phyloP scores from a whole-genome alignment of 257 asterid species.

The Knoxia roxburghii region DNA sequence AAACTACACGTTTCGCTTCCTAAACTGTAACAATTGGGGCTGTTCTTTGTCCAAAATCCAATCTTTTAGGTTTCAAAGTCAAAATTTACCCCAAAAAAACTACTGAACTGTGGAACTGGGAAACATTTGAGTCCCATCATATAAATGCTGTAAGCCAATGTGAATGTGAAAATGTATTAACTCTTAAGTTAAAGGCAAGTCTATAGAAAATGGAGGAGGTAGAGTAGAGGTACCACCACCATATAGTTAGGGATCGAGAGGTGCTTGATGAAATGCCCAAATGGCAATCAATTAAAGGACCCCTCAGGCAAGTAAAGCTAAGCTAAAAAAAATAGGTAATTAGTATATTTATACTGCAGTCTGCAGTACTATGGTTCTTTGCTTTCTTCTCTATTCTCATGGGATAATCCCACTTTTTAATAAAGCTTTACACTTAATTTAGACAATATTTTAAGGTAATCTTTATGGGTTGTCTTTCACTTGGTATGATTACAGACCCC shows the following conservation, averaged over 20 bases:
- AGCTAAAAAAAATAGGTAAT: too few relatives aligned
- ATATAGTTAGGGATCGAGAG: not conserved
- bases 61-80: not conserved
- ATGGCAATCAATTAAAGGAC: constrained; percentile 8
- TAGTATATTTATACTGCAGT: too few relatives aligned
- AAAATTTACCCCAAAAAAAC: not conserved
- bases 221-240: not conserved
- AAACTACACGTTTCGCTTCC: too few relatives aligned
- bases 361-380: too few relatives aligned
- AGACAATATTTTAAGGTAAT: constrained; percentile 21
- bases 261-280: constrained; percentile 17
- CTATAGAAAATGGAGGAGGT: not conserved
- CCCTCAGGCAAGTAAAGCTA: constrained; percentile 22
- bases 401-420: constrained; percentile 34
- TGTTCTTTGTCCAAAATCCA: not conserved
- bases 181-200: constrained; percentile 1
- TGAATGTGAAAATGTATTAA: not conserved
- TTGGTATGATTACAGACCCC: constrained; percentile 65
- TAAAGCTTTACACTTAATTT: constrained; percentile 46
- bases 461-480: constrained; percentile 44
- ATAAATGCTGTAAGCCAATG: not conserved
- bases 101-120: not conserved
- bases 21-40: not conserved
- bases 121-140: not conserved
- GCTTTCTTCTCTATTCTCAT: too few relatives aligned